A percentile compares a stretch with the other conserved stretches of the same genome.
Evolutionary conservation across 2,329 filamentous ascomycete genomes (phyloP).

Genomic region (Aspergillus unguis): DNA sequence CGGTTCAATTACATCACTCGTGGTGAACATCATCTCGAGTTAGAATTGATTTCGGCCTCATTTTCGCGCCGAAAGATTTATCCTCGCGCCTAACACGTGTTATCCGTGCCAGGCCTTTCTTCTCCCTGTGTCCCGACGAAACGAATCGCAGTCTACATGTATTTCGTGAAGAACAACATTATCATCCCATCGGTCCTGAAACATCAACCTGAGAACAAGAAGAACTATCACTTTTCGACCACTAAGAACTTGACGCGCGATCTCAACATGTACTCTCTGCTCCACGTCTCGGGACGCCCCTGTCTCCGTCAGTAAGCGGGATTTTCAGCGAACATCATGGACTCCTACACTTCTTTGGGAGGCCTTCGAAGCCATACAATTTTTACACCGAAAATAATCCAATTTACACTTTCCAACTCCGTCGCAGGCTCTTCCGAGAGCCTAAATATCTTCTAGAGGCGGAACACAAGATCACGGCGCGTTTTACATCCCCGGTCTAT

Average conservation of each 20-base stretch:
- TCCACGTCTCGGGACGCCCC: constrained; percentile 23
- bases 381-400: constrained; percentile 12
- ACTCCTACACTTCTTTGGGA: constrained; percentile 25
- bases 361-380: constrained; percentile 32
- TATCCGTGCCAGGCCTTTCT: no score
- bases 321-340: constrained; percentile 28
- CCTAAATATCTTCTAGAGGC: background rate
- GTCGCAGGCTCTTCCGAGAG: background rate
- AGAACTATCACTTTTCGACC: constrained; percentile 3
- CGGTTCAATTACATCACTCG: constrained; percentile 3
- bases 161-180: constrained; percentile 16
- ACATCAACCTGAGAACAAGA: constrained; percentile 4
- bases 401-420: constrained; percentile 10
- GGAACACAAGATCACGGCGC: background rate
- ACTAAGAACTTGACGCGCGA: constrained; percentile 15
- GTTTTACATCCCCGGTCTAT: background rate
- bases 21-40: background rate
- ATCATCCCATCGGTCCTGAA: constrained; percentile 9
- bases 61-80: background rate
- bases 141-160: constrained; percentile 21
- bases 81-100: constrained; percentile 6
- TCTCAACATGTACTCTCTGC: constrained; percentile 25
- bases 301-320: constrained; percentile 28
- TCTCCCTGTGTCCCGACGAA: background rate
- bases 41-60: background rate